phyloP scores from a whole-genome alignment of 2,329 filamentous ascomycete genomes.

The Paraconiothyrium sp. region DNA sequence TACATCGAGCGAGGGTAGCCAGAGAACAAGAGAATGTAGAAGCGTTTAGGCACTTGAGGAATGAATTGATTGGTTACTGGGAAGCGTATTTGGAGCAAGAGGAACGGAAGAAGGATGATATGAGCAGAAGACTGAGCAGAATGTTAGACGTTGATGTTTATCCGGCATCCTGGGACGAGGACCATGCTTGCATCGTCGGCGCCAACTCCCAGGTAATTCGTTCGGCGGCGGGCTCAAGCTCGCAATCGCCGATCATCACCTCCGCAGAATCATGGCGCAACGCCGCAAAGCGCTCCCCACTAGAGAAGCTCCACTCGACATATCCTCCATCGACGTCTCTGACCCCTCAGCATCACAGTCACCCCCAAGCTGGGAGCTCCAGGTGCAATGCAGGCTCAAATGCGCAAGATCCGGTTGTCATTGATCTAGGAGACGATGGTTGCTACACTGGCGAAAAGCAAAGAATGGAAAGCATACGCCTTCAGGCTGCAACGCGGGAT shows the following conservation, averaged over 20 bases:
- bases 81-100: constrained; percentile 36
- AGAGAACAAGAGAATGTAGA: constrained; percentile 44
- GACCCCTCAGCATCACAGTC: not conserved
- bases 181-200: not conserved
- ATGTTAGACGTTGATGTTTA: constrained; percentile 41
- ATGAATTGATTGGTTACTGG: constrained; percentile 44
- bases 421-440: not conserved
- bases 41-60: constrained; percentile 35
- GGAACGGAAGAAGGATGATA: constrained; percentile 31
- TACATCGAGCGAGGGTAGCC: constrained; percentile 47
- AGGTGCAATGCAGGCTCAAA: not conserved
- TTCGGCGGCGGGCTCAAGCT: constrained; percentile 1
- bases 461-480: not conserved
- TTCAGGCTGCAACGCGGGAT: not conserved
- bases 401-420: not conserved
- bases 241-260: constrained; percentile 20
- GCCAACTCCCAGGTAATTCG: not conserved
- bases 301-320: not conserved
- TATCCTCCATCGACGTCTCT: not conserved
- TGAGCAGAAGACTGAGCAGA: constrained; percentile 27
- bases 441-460: not conserved
- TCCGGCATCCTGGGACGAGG: constrained; percentile 26
- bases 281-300: not conserved
- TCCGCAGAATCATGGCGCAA: constrained; percentile 16
- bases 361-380: not conserved